A percentile compares a stretch with the other conserved stretches of the same genome.
Conservation (phyloP, 1,284 basidiomycete genomes). For the Ustilago vetiveriae region DNA sequence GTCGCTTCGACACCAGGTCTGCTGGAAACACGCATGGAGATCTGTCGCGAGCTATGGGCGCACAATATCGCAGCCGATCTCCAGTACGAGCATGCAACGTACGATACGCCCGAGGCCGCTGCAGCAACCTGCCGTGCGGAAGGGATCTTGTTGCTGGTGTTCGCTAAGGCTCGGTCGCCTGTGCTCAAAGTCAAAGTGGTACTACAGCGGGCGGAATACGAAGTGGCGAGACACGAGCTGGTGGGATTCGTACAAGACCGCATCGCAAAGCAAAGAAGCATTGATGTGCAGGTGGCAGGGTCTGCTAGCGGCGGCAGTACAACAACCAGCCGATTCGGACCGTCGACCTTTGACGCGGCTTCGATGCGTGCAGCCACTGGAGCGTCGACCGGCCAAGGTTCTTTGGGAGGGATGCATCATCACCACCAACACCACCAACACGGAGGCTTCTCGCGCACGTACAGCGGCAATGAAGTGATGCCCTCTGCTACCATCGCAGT, state of each 20-base stretch:
- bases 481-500: constrained; percentile 42
- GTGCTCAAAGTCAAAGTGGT: constrained; percentile 62
- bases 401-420: constrained; percentile 22
- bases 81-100: constrained; percentile 73
- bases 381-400: constrained; percentile 10
- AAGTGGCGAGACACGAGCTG: constrained; percentile 57
- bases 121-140: constrained; percentile 63
- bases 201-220: constrained; percentile 55
- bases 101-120: constrained; percentile 56
- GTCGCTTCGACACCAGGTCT: constrained; percentile 80
- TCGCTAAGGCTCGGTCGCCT: constrained; percentile 50
- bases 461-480: constrained; percentile 45
- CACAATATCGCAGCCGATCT: constrained; percentile 84
- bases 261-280: constrained; percentile 51
- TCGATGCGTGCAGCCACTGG: constrained; percentile 19
- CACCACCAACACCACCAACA: constrained; percentile 37
- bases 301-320: constrained; percentile 14
- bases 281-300: constrained; percentile 44
- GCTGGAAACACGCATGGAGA: constrained; percentile 79
- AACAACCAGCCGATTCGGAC: constrained; percentile 5
- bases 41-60: constrained; percentile 80
- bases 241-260: constrained; percentile 55
- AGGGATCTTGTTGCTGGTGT: constrained; percentile 63
- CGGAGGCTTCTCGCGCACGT: constrained; percentile 29
- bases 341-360: constrained; percentile 15